Evolutionary conservation across 768 basidiomycete species (phyloP).

Genomic region (Cystobasidium ongulense): DNA sequence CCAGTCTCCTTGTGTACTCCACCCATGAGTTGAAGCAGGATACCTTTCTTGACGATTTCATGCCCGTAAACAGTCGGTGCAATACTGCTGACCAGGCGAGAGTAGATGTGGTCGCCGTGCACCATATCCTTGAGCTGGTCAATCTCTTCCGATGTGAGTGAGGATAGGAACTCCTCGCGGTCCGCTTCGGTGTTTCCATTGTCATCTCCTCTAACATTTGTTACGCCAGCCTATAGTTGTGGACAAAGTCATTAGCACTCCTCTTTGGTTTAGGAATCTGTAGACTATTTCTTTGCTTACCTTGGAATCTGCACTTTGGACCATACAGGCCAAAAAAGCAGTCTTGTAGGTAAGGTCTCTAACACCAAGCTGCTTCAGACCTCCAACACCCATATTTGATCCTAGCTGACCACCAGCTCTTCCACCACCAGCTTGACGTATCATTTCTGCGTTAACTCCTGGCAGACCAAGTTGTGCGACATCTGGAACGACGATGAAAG

Average conservation of each 20-base stretch:
- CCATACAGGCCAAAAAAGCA: slow-evolving; percentile 97
- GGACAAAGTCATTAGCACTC: neutral
- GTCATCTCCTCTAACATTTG: slow-evolving; percentile 85
- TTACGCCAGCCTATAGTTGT: slow-evolving; percentile 56
- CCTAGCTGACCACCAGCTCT: slow-evolving; percentile 58
- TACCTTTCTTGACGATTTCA: slow-evolving; percentile 96
- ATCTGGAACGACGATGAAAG: slow-evolving; percentile 97
- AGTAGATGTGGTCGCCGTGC: slow-evolving; percentile 86
- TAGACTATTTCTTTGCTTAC: slow-evolving; percentile 51
- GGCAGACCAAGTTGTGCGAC: slow-evolving; percentile 91
- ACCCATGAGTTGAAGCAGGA: slow-evolving; percentile 92
- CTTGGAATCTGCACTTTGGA: slow-evolving; percentile 76
- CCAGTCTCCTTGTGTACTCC: slow-evolving; percentile 94
- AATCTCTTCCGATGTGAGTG: slow-evolving; percentile 85
- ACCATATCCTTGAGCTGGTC: slow-evolving; percentile 93
- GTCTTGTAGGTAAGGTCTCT: slow-evolving; percentile 96
- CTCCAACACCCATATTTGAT: slow-evolving; percentile 66
- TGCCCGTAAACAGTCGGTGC: slow-evolving; percentile 97
- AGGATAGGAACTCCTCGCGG: slow-evolving; percentile 70
- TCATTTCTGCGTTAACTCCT: slow-evolving; percentile 85
- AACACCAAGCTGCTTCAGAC: slow-evolving; percentile 87
- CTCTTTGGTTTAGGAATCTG: neutral
- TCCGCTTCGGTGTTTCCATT: slow-evolving; percentile 51
- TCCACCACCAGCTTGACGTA: slow-evolving; percentile 68
- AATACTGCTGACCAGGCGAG: slow-evolving; percentile 82